These are phyloP conservation scores for Dactylonectria macrodidyma DNA, from an alignment of 2,329 filamentous ascomycete species.

Conservation along the genomic window DNA sequence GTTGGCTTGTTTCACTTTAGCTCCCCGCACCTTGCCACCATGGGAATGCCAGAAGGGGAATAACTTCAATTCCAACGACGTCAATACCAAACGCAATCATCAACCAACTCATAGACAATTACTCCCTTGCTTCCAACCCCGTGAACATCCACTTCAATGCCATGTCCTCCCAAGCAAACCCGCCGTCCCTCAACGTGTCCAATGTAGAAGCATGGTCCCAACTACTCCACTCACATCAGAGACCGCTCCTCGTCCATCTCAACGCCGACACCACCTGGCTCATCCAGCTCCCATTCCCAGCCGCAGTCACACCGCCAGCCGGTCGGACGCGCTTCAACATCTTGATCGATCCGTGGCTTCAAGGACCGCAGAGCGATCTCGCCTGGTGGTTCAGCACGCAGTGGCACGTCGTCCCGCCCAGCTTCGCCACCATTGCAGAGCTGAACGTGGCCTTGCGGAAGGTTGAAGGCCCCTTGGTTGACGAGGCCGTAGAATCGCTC, in stretches of 20 bases:
- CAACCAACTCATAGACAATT: background rate
- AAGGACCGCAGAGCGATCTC: slow-evolving; percentile 74
- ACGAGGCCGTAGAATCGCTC: background rate
- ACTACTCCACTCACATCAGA: slow-evolving; percentile 36
- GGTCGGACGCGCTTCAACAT: slow-evolving; percentile 73
- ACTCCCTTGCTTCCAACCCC: background rate
- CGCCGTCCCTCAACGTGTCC: background rate
- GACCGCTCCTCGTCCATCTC: slow-evolving; percentile 71
- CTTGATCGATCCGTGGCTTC: slow-evolving; percentile 71
- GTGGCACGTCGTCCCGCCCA: slow-evolving; percentile 70
- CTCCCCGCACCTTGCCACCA: background rate
- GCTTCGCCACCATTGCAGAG: slow-evolving; percentile 68
- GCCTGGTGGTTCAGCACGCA: slow-evolving; percentile 77
- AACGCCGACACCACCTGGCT: slow-evolving; percentile 75
- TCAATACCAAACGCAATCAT: background rate
- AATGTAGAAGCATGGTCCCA: slow-evolving; percentile 34
- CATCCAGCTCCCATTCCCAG: slow-evolving; percentile 46
- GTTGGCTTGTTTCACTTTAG: background rate
- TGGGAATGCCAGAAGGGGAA: background rate
- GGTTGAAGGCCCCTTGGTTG: background rate
- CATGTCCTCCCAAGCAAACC: background rate
- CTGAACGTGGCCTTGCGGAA: slow-evolving; percentile 56
- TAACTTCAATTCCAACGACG: background rate
- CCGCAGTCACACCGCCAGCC: slow-evolving; percentile 31
- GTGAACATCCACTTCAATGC: background rate